Evolutionary conservation across 1,284 basidiomycete genomes (phyloP).

Genomic region (Ceratorhiza oryzae-sativae): DNA sequence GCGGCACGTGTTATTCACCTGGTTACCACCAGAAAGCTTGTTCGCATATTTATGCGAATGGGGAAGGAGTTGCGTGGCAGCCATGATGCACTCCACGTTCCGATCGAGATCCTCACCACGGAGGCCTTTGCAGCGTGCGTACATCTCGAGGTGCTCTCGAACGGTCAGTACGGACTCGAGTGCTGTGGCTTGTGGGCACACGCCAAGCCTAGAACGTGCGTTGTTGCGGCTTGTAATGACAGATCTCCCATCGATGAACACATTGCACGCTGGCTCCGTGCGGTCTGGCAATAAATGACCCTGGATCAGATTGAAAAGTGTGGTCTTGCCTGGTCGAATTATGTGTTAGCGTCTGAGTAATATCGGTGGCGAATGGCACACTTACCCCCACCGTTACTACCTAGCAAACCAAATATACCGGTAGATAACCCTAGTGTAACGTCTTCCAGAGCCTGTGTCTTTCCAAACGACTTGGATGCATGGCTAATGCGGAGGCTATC

Average conservation of each 20-base stretch:
- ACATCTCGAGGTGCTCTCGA: slow-evolving; percentile 68
- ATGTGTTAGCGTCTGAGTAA: not conserved
- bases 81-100: slow-evolving; percentile 67
- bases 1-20: slow-evolving; percentile 47
- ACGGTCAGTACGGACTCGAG: slow-evolving; percentile 80
- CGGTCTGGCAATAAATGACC: slow-evolving; percentile 28
- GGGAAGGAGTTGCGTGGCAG: slow-evolving; percentile 54
- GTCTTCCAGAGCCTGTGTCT: slow-evolving; percentile 66
- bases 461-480: slow-evolving; percentile 65
- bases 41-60: slow-evolving; percentile 55
- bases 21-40: slow-evolving; percentile 79
- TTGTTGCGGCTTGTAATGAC: slow-evolving; percentile 65
- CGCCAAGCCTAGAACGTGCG: slow-evolving; percentile 72
- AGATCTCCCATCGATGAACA: slow-evolving; percentile 68
- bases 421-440: slow-evolving; percentile 71
- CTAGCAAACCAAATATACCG: slow-evolving; percentile 75
- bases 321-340: slow-evolving; percentile 62
- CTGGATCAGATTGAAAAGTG: slow-evolving; percentile 77
- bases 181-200: slow-evolving; percentile 84
- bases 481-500: slow-evolving; percentile 29
- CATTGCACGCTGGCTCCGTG: slow-evolving; percentile 56
- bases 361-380: not conserved
- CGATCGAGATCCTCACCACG: slow-evolving; percentile 57
- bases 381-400: slow-evolving; percentile 74
- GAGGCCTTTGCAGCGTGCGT: slow-evolving; percentile 60